These are phyloP conservation scores for Salix exigua DNA, from an alignment of 345 rosid species.

Conservation along the genomic window DNA sequence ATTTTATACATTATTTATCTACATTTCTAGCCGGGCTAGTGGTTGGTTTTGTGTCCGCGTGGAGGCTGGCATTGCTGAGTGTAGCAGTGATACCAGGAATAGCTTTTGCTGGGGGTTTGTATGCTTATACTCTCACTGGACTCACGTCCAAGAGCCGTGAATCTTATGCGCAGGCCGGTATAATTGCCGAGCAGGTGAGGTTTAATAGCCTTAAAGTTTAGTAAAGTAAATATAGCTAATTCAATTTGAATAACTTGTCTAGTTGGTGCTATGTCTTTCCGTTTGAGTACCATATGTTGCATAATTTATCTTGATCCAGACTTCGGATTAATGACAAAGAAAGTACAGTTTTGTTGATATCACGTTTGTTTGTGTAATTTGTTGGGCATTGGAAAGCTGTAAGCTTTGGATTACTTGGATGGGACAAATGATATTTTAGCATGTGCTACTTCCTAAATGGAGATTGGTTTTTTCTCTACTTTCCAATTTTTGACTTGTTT, in stretches of 20 bases:
- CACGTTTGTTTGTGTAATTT: slow-evolving; percentile 16
- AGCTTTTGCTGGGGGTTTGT: slow-evolving; percentile 97
- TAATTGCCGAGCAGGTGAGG: slow-evolving; percentile 94
- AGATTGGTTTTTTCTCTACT: slow-evolving; percentile 13
- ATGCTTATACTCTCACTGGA: slow-evolving; percentile 95
- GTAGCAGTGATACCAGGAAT: slow-evolving; percentile 98
- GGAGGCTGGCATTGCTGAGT: slow-evolving; percentile 90
- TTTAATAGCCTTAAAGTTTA: background rate
- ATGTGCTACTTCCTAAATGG: slow-evolving; percentile 17
- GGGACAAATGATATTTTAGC: slow-evolving; percentile 16
- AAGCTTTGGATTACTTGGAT: slow-evolving; percentile 1
- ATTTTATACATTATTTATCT: slow-evolving; percentile 90
- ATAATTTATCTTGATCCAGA: slow-evolving; percentile 1
- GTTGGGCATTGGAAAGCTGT: slow-evolving; percentile 12
- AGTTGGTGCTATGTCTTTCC: background rate
- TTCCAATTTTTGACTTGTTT: background rate
- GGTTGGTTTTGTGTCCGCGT: slow-evolving; percentile 98
- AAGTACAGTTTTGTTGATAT: slow-evolving; percentile 19
- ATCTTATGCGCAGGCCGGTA: slow-evolving; percentile 93
- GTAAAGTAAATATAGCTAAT: background rate
- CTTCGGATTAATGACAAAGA: slow-evolving; percentile 12
- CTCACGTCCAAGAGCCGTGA: slow-evolving; percentile 97
- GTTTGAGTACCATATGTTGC: background rate
- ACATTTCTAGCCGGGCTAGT: slow-evolving; percentile 97
- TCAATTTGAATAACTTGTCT: slow-evolving; percentile 1